Base-by-base conservation (phyloP, 441 rosid species). In the Pelargonium citronellum region DNA sequence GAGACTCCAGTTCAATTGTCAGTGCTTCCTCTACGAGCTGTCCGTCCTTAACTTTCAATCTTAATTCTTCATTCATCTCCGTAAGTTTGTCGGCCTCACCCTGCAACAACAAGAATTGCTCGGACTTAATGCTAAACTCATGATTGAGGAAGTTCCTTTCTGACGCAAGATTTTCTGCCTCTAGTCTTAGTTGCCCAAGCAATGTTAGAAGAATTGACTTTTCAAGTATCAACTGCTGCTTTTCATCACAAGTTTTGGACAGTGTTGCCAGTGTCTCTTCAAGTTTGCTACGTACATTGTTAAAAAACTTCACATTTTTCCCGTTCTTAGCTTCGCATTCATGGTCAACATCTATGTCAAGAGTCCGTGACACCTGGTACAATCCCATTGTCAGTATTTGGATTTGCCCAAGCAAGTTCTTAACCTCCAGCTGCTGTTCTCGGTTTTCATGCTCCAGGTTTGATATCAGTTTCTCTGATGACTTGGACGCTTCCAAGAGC, bases 141-240 rank as follows among this genome's bases (percentile, higher is more conserved):
- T 80, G 80, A 73, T 70, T 78, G 67, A 90, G 82, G 63, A 68
- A 71, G 71, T 67, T 77, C 78, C 83, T 92, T 77, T 83, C 85
- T 51, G 79, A 46, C 69, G 78, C 81, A 70, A 87, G 84, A 79
- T 76, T 78, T 37, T 75, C 81, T 58, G 84, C 83, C 80, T 91
- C 95, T 66, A 75, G 77, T 69, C 85, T 86, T 72, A 84, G 84
- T 80, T 86, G 85, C 78, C 83, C 85, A 73, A 94, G 82, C 74
- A 90, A 75, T 27, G 87, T 82, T 77, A 81, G 75, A 70, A 92
- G 83, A 72, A 90, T 84, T 4, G 86, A 76, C 60, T 87, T 90
- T 78, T 89, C 91, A 66, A 87, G 77, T 67, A 69, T 69, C 61
- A 77, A 72, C 68, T 67, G 79, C 41, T 87, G 96, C 75, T 89